These are phyloP conservation scores for Penicillium frequentans DNA, from an alignment of 2,329 filamentous ascomycete species.

Conservation along the genomic window DNA sequence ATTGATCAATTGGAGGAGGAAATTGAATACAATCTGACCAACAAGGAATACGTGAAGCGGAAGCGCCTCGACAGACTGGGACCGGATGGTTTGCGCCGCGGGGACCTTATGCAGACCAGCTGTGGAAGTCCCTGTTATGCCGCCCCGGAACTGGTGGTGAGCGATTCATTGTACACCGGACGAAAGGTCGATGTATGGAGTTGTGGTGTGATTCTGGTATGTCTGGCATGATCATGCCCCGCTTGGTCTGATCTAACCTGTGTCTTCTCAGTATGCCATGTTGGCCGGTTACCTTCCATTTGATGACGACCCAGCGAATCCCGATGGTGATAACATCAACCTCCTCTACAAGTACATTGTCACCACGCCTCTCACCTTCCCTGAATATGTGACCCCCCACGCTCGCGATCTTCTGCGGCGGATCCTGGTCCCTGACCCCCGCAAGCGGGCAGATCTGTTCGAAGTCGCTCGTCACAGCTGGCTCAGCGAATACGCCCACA, in stretches of 20 bases:
- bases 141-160: slow-evolving; percentile 93
- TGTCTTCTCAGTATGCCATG: slow-evolving; percentile 82
- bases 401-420: slow-evolving; percentile 87
- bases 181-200: slow-evolving; percentile 99
- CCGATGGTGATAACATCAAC: slow-evolving; percentile 98
- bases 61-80: slow-evolving; percentile 80
- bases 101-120: slow-evolving; percentile 98
- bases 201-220: slow-evolving; percentile 94
- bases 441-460: slow-evolving; percentile 92
- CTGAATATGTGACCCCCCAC: slow-evolving; percentile 97
- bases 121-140: slow-evolving; percentile 98
- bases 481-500: slow-evolving; percentile 94
- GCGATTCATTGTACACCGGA: slow-evolving; percentile 94
- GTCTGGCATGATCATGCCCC: slow-evolving; percentile 36
- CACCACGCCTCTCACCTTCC: slow-evolving; percentile 92
- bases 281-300: slow-evolving; percentile 95
- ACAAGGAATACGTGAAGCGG: slow-evolving; percentile 84
- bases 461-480: slow-evolving; percentile 97
- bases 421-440: slow-evolving; percentile 91
- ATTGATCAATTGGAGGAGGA: slow-evolving; percentile 85
- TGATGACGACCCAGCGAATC: slow-evolving; percentile 96
- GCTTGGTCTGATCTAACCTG: background rate
- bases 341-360: slow-evolving; percentile 99
- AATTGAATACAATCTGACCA: slow-evolving; percentile 80
- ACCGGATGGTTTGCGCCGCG: slow-evolving; percentile 73